These are phyloP conservation scores for Paramecium sonneborni DNA, from an alignment of 73 alveolate genomes.

Conservation along the genomic window DNA sequence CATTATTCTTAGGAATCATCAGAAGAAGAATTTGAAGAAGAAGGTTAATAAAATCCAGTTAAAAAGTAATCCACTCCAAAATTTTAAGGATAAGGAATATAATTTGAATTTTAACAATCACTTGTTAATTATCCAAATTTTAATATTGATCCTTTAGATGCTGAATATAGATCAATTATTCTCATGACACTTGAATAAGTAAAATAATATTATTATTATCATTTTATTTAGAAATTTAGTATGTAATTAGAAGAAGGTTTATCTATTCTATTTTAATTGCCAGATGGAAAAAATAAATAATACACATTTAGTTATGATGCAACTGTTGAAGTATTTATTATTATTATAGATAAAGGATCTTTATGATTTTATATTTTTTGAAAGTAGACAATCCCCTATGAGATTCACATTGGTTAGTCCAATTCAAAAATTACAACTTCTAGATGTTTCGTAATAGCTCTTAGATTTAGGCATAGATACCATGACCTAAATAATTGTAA, in stretches of 20 bases:
- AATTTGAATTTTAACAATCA: slow-evolving; percentile 15
- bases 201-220: background rate
- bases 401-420: background rate
- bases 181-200: slow-evolving; percentile 71
- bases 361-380: slow-evolving; percentile 8
- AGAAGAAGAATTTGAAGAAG: slow-evolving; percentile 75
- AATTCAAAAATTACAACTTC: background rate
- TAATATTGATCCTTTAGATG: slow-evolving; percentile 22
- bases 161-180: slow-evolving; percentile 32
- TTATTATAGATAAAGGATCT: background rate
- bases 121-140: background rate
- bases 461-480: slow-evolving; percentile 42
- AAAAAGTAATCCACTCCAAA: slow-evolving; percentile 65
- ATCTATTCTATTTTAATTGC: slow-evolving; percentile 38
- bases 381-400: background rate
- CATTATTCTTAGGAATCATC: slow-evolving; percentile 51
- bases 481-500: slow-evolving; percentile 21
- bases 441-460: background rate
- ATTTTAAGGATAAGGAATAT: slow-evolving; percentile 69
- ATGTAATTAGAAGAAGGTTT: slow-evolving; percentile 5
- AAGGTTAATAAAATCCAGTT: slow-evolving; percentile 33
- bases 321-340: slow-evolving; percentile 9
- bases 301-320: slow-evolving; percentile 62
- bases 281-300: slow-evolving; percentile 61
- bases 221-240: slow-evolving; percentile 50